Base-by-base conservation (phyloP, 495 filamentous ascomycete genomes). In the Penicillium atrosanguineum region DNA sequence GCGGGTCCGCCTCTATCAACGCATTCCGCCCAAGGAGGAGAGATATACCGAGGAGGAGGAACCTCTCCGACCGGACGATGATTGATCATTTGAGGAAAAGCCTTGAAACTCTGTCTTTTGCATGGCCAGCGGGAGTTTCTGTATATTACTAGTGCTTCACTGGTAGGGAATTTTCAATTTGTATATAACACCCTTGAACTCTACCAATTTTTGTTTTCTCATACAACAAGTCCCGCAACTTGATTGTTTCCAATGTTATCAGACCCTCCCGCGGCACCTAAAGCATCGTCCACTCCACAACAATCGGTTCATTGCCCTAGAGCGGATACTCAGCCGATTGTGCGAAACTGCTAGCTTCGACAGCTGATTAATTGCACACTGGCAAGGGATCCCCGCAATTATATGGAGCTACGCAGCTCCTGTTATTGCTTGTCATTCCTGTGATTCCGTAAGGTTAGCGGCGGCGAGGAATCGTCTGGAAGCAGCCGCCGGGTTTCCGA, bases 1-100 rank as follows among this genome's bases (percentile, higher is more conserved):
- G 63, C 61, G 63, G 44, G 55, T 67, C 57, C 61, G 56, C 15
- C 43, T 67, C 11, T 67, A 67, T 44, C 61, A 67, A 40, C 57
- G 52, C 37, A 19, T 59, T 23, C 46, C 26, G n/a, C 34, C 28
- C 31, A 58, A 59, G 21, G 53, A 59, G 8, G 47, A 42, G 31
- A 34, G 31, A n/a, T 12, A 48, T 7, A 31, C 58, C 3, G 61
- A 59, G 3, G 57, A 66, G 38, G 43, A 56, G 20, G 45, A 44
- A 21, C 58, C 28, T 38, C 53, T 67, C 19, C 46, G 41, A 19
- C 44, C 51, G 16, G 43, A 51, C 23, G 37, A 36, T 7, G 55
- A 61, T 48, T 64, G 40, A 59, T 26, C 29, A 25, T 16, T n/a
- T 26, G 15, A 15, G 11, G 38, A 0, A 28, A n/a, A 29, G 9